phyloP scores from a whole-genome alignment of 2,329 filamentous ascomycete genomes.

The Fusarium keratoplasticum region DNA sequence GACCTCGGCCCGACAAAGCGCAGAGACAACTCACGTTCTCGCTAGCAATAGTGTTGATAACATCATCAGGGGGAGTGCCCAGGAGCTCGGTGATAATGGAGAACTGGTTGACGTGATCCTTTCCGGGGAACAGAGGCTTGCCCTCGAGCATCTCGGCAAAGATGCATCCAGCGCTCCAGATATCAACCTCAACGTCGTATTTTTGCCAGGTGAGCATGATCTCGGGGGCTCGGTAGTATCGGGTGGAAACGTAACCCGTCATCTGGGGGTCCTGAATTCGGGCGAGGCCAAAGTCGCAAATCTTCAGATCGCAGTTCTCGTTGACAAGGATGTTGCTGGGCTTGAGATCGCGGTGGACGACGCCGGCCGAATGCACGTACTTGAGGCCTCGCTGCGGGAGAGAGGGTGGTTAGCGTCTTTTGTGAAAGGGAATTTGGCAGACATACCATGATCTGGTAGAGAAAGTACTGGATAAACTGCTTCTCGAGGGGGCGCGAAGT shows the following conservation, averaged over 20 bases:
- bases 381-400: constrained; percentile 85
- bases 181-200: constrained; percentile 98
- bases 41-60: constrained; percentile 98
- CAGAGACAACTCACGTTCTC: constrained; percentile 81
- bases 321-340: constrained; percentile 99
- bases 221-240: constrained; percentile 98
- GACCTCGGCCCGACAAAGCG: background rate
- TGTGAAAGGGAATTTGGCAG: background rate
- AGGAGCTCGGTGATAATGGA: constrained; percentile 99
- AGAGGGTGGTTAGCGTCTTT: constrained; percentile 21
- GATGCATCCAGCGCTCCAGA: constrained; percentile 99
- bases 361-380: constrained; percentile 98
- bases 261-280: constrained; percentile 99
- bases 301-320: constrained; percentile 99
- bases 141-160: constrained; percentile 99
- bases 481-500: constrained; percentile 97
- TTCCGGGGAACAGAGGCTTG: constrained; percentile 97
- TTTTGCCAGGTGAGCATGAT: constrained; percentile 99
- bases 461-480: constrained; percentile 99
- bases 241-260: constrained; percentile 98
- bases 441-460: constrained; percentile 96
- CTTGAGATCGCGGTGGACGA: constrained; percentile 97
- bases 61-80: constrained; percentile 96
- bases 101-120: constrained; percentile 99
- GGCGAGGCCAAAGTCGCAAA: constrained; percentile 97